phyloP scores from a whole-genome alignment of 208 protist species.

The Lotmaria passim region DNA sequence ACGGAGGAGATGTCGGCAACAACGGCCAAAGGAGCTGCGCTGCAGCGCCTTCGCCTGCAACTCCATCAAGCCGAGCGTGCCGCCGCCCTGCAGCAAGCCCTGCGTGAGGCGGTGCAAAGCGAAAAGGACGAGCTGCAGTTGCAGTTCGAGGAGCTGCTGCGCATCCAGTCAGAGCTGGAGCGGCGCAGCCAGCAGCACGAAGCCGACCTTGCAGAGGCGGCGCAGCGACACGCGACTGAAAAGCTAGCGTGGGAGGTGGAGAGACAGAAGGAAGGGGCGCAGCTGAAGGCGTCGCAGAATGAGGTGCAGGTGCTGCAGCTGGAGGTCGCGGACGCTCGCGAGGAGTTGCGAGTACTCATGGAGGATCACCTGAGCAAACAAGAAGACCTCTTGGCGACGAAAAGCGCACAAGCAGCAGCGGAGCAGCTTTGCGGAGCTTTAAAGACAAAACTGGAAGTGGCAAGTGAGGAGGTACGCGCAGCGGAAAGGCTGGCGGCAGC shows the following conservation, averaged over 20 bases:
- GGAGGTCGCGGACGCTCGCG: background rate
- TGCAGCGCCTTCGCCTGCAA: conserved; percentile 5
- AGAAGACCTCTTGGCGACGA: background rate
- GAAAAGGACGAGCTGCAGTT: conserved; percentile 25
- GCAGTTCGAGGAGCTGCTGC: conserved; percentile 22
- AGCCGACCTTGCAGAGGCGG: background rate
- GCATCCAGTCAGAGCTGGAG: conserved; percentile 31
- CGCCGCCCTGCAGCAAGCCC: background rate
- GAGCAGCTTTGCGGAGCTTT: conserved; percentile 9
- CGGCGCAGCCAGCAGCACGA: conserved; percentile 26
- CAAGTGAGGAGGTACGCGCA: background rate
- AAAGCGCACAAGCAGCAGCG: background rate
- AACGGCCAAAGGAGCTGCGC: background rate
- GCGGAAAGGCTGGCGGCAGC: conserved; percentile 1
- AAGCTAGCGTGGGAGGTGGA: conserved; percentile 5
- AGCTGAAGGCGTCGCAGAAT: background rate
- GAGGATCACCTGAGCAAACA: background rate
- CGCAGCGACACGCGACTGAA: conserved; percentile 15
- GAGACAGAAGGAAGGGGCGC: conserved; percentile 4
- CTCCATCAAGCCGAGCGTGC: conserved; percentile 1
- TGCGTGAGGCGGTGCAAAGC: background rate
- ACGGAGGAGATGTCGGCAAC: background rate
- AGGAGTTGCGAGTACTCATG: conserved; percentile 6
- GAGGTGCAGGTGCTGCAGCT: background rate
- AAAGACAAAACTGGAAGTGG: conserved; percentile 4